Percentiles rank a stretch among this genome's conserved stretches.
These are phyloP conservation scores for Mortierella polycephala DNA, from an alignment of 371 early-diverging fungal species.

Conservation along the genomic window DNA sequence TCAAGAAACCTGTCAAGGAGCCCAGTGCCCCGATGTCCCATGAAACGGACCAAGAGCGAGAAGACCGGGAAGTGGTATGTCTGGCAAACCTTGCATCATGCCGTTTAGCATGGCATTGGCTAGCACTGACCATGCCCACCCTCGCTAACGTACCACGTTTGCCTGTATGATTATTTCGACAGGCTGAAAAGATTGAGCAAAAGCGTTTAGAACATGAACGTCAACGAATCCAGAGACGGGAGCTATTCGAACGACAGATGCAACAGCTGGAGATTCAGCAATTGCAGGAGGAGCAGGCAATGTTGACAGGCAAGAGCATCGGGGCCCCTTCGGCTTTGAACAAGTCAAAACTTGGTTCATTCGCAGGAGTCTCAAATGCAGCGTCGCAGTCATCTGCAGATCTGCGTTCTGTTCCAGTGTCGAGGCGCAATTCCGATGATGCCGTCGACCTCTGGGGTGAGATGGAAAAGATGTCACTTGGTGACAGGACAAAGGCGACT, in stretches of 20 bases:
- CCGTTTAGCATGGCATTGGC: too few relatives aligned
- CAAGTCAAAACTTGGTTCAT: slow-evolving; percentile 7
- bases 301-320: slow-evolving; percentile 32
- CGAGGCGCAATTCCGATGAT: slow-evolving; percentile 61
- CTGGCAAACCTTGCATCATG: background rate
- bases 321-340: too few relatives aligned
- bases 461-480: slow-evolving; percentile 52
- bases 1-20: background rate
- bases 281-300: slow-evolving; percentile 48
- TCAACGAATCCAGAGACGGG: slow-evolving; percentile 37
- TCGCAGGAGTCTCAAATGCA: slow-evolving; percentile 7
- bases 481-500: slow-evolving; percentile 8
- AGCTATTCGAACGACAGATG: slow-evolving; percentile 54
- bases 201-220: slow-evolving; percentile 54
- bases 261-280: slow-evolving; percentile 52
- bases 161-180: background rate
- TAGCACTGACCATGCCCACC: background rate
- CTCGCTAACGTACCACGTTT: background rate
- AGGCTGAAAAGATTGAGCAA: slow-evolving; percentile 49
- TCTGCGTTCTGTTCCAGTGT: slow-evolving; percentile 23
- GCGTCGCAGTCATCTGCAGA: too few relatives aligned
- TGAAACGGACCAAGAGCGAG: slow-evolving; percentile 31
- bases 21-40: slow-evolving; percentile 2
- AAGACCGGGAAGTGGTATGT: slow-evolving; percentile 47
- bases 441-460: slow-evolving; percentile 58